Base-by-base conservation (phyloP, 2,329 filamentous ascomycete species). In the Akanthomyces lecanii region DNA sequence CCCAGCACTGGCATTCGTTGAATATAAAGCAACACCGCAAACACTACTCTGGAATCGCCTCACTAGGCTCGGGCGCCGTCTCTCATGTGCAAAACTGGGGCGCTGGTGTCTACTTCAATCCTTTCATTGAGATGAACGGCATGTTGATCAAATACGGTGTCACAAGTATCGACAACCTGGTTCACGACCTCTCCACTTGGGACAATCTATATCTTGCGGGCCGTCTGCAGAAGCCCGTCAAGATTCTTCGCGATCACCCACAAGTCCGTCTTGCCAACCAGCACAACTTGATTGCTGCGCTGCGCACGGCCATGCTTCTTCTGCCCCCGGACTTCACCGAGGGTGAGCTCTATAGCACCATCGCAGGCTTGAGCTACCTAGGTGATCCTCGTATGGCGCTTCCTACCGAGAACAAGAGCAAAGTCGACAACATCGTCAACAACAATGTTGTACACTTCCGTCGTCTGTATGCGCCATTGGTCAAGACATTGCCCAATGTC, bases 81-180 rank as follows among this genome's bases (percentile, higher is more conserved):
- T 92, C 91, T 16, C 83, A 87, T 61, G 87, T 97, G 23, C 94
- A 99, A 75, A 91, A 98, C 71, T 91, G 90, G 79, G 95, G 95
- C 48, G 95, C 95, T 0, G 96, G 95, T 7, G 92, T 97, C 45
- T 99, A 99, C 77, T 99, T 97, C 79, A 97, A 99, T 71, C 93
- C 95, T 0, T 97, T 94, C 73, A 86, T 99, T 55, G 94, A 90
- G 2, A 88, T 98, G 65, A 97, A 98, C 70, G 96, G 95, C 47
- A 96, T 92, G 65, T 82, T 98, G 71, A 95, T 99, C 76, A 99
- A 99, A 77, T 99, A 99, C 71, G 95, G 94, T 23, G 95, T 99
- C 25, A 96, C 97, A 50, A 97, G 96, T 71, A 84, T 98, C 67
- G 88, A 96, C 71, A 97, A 93, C 3, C 81, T 99, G 18, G 93